Base-by-base conservation (phyloP, 306 rosid species). In the Mimosa bimucronata region DNA sequence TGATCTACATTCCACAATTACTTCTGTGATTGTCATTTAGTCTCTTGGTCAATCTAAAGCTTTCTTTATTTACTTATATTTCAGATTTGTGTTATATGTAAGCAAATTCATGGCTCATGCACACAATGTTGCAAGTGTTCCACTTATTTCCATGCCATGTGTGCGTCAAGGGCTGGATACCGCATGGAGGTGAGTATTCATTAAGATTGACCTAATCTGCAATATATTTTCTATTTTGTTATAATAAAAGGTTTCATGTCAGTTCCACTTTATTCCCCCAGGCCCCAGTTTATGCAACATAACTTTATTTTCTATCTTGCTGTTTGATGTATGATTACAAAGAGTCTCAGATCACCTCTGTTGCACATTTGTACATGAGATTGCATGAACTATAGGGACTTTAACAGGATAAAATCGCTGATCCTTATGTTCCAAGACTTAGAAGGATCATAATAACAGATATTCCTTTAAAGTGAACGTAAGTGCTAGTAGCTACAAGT, bases 101-200 rank as follows among this genome's bases (percentile, higher is more conserved):
- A 96, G 85, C 99, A 96, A 91, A 90, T 96, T 65, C 99, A 96
- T 67, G 99, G 99, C 73, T 96, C 99, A 0, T 96, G 99, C 86
- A 96, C 94, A 48, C 99, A 96, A 83, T 96, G 99, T 82, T 90
- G 98, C 97, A 96, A 88, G 81, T 96, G 99, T 66, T 96, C 99
- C 46, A 96, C 99, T 85, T 96, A 96, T 92, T 96, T 90, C 86
- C 99, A 96, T 86, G 98, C 99, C 77, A 96, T 93, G 98, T 96
- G 99, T 86, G 99, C 99, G 70, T 96, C 99, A 81, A 89, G 99
- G 76, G 98, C 99, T 30, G 99, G 99, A 79, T 96, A 93, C 83
- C 94, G 97, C 37, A 96, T 96, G 99, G 99, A 96, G 97, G 99
- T 93, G 80, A 84, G 92, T 53, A 28, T 67, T 78, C 67, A 57